Evolutionary conservation across 2,329 filamentous ascomycete genomes (phyloP).

Genomic region (Aureobasidium sp.): DNA sequence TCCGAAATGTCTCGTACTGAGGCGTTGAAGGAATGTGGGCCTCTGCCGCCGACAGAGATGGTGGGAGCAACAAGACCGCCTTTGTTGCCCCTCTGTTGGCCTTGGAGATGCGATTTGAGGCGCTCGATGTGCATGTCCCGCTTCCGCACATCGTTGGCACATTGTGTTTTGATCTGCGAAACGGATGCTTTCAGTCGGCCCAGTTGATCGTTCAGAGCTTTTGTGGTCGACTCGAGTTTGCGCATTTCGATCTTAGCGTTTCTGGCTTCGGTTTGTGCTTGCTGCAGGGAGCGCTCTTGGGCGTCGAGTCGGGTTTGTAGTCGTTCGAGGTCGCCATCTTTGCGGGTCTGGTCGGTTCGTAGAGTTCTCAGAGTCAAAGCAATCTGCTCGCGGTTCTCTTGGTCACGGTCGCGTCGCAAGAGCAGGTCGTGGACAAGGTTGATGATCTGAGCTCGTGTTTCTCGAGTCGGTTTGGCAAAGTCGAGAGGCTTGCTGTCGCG

Average conservation of each 20-base stretch:
- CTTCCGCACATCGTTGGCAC: constrained; percentile 83
- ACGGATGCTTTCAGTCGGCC: constrained; percentile 69
- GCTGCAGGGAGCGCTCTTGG: constrained; percentile 61
- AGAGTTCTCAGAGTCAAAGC: constrained; percentile 68
- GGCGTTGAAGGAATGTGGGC: constrained; percentile 37
- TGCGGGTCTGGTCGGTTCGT: constrained; percentile 65
- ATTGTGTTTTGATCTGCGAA: constrained; percentile 75
- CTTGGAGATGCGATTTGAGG: constrained; percentile 76
- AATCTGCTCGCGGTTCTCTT: constrained; percentile 76
- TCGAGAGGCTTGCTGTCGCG: constrained; percentile 65
- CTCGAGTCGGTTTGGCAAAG: constrained; percentile 60
- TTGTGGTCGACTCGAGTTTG: constrained; percentile 65
- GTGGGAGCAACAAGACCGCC: constrained; percentile 34
- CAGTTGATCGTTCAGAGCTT: constrained; percentile 73
- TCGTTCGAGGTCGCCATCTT: constrained; percentile 53
- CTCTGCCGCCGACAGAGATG: constrained; percentile 41
- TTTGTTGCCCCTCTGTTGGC: constrained; percentile 45
- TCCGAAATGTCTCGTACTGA: constrained; percentile 42
- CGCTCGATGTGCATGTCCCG: constrained; percentile 82
- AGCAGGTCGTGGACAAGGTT: constrained; percentile 91
- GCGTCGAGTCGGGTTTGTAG: constrained; percentile 32
- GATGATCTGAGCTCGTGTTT: constrained; percentile 78
- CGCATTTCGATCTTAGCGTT: constrained; percentile 74
- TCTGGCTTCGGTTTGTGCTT: constrained; percentile 63
- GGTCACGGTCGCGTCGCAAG: constrained; percentile 83